Evolutionary conservation across 257 asterid genomes (phyloP).

Genomic region (Lycium barbarum): DNA sequence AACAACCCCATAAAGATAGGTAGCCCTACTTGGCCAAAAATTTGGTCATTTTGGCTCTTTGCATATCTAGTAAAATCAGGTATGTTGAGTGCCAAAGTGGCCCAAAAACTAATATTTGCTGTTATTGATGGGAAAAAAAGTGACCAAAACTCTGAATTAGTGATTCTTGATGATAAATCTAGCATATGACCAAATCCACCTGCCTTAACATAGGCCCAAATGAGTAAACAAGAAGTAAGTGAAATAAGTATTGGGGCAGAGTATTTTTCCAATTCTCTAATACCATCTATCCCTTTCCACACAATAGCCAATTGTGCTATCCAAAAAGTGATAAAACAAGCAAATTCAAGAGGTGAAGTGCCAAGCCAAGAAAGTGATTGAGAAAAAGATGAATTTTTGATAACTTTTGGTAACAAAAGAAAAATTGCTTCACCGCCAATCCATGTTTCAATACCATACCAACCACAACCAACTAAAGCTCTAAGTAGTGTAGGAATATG

Average conservation of each 20-base stretch:
- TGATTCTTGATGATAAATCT: constrained; percentile 64
- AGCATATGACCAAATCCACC: constrained; percentile 90
- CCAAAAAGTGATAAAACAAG: constrained; percentile 82
- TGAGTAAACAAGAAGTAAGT: constrained; percentile 61
- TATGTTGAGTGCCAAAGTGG: constrained; percentile 78
- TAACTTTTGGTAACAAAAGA: constrained; percentile 59
- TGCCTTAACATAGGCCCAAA: constrained; percentile 73
- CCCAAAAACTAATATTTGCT: constrained; percentile 96
- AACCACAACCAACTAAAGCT: constrained; percentile 86
- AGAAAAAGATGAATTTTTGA: constrained; percentile 55
- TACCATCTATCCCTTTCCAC: constrained; percentile 92
- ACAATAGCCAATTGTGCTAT: constrained; percentile 64
- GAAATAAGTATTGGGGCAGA: constrained; percentile 74
- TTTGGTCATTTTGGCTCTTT: constrained; percentile 68
- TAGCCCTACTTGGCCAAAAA: constrained; percentile 73
- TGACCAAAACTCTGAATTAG: constrained; percentile 72
- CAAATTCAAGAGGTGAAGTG: constrained; percentile 80
- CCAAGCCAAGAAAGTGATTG: constrained; percentile 68
- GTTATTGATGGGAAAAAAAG: constrained; percentile 86
- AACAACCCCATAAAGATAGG: constrained; percentile 90
- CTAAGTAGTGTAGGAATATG: constrained; percentile 82
- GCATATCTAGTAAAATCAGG: constrained; percentile 93
- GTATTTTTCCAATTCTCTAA: constrained; percentile 73
- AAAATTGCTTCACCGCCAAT: constrained; percentile 95
- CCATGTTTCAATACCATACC: constrained; percentile 98